Base-by-base conservation (phyloP, 805 yeast genomes). In the Saccharomycopsis fermentans region DNA sequence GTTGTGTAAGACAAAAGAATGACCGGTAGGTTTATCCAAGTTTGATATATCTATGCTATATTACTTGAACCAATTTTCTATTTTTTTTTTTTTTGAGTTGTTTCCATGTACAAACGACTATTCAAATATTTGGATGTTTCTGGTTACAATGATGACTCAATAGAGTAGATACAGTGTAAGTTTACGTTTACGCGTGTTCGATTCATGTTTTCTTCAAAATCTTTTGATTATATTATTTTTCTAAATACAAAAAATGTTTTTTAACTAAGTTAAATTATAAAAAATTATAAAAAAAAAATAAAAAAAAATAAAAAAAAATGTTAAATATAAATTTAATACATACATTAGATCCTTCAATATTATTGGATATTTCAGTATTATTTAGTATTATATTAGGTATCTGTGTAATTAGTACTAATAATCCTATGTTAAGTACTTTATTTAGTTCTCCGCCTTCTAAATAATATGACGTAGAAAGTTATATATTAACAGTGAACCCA, bases 401-500 rank as follows among this genome's bases (percentile, higher is more conserved):
- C 14, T 37, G 40, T 32, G 47, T 58, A 21, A 56, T 58, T 1
- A 51, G 35, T 17, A 16, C 56, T 2, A 35, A 34, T 37, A 58
- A 58, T 50, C 60, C 61, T 12, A 58, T 58, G 61, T 56, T 40
- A 37, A 56, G 59, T 56, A 55, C 53, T 29, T 53, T 58, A 29
- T 29, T n/a, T n/a, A n/a, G 32, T 27, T 27, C 32, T 36, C 39
- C 9, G 17, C 14, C 14, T 36, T n/a, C 39, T 14, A 36, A 8
- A 4, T n/a, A n/a, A 14, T 12, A 8, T 4, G 9, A 36, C 39
- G 39, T 36, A 36, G 39, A 36, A 36, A 8, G 17, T 8, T 36
- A n/a, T 12, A 36, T 14, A n/a, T 4, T 8, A 36, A 36, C 14
- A 36, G 14, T 36, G 17, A 12, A 14, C 14, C 16, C 17, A n/a